Percentiles rank a stretch among this genome's conserved stretches.
phyloP scores from a whole-genome alignment of 257 asterid genomes.

The Linderniella brevidens region DNA sequence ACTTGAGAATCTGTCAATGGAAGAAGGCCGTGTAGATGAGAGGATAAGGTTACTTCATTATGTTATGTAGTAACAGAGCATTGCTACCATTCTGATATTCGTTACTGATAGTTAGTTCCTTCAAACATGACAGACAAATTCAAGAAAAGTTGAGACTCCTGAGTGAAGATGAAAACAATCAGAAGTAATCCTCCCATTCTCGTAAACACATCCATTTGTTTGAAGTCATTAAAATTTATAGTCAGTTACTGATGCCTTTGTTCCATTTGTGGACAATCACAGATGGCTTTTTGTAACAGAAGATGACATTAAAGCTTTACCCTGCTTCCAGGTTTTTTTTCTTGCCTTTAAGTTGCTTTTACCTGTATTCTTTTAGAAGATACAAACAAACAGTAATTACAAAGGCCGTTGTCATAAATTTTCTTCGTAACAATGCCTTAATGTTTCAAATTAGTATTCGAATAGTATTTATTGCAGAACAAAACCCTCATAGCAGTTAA shows the following conservation, averaged over 20 bases:
- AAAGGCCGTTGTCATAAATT: no score
- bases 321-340: slow-evolving; percentile 43
- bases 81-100: slow-evolving; percentile 4
- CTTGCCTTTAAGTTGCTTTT: not conserved
- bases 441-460: no score
- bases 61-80: slow-evolving; percentile 10
- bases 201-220: no score
- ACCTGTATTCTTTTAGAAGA: no score
- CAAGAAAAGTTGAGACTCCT: slow-evolving; percentile 57
- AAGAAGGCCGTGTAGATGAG: slow-evolving; percentile 50
- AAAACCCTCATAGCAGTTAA: slow-evolving; percentile 78
- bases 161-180: slow-evolving; percentile 68
- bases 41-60: slow-evolving; percentile 28
- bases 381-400: no score
- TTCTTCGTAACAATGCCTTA: no score
- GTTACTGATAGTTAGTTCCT: slow-evolving; percentile 11
- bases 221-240: no score
- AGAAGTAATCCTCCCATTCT: slow-evolving; percentile 23
- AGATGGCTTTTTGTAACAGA: slow-evolving; percentile 72
- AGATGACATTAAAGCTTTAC: slow-evolving; percentile 49
- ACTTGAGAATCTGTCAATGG: slow-evolving; percentile 37
- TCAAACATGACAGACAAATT: slow-evolving; percentile 50
- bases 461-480: slow-evolving; percentile 23
- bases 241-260: not conserved
- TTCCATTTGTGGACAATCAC: slow-evolving; percentile 8